phyloP scores from a whole-genome alignment of 352 stramenopile species.

The Elongisporangium undulatum region DNA sequence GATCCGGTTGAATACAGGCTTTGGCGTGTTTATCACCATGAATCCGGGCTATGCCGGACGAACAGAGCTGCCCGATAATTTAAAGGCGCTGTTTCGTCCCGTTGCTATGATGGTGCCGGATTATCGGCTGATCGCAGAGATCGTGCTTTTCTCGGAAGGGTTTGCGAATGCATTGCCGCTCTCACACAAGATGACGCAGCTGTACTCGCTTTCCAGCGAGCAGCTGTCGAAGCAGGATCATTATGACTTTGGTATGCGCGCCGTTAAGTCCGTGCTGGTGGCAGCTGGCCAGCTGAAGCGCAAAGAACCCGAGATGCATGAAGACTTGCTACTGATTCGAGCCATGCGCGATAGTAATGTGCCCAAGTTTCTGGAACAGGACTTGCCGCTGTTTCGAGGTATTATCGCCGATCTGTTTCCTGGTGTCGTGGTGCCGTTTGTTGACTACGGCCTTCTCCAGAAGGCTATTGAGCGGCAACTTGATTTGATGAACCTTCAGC shows the following conservation, averaged over 20 bases:
- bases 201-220: conserved; percentile 92
- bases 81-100: conserved; percentile 93
- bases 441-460: conserved; percentile 92
- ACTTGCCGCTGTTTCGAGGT: conserved; percentile 91
- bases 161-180: conserved; percentile 91
- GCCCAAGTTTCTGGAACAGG: conserved; percentile 94
- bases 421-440: conserved; percentile 90
- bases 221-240: conserved; percentile 94
- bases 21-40: conserved; percentile 96
- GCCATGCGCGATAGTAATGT: conserved; percentile 96
- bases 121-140: conserved; percentile 93
- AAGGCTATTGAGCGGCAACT: conserved; percentile 85
- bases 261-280: conserved; percentile 93
- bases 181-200: conserved; percentile 93
- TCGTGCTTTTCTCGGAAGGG: conserved; percentile 93
- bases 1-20: conserved; percentile 88
- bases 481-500: conserved; percentile 68
- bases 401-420: conserved; percentile 95
- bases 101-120: conserved; percentile 96
- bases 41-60: conserved; percentile 92
- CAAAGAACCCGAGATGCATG: conserved; percentile 92
- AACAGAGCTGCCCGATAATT: conserved; percentile 91
- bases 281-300: conserved; percentile 92
- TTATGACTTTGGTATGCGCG: conserved; percentile 94
- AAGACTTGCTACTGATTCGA: conserved; percentile 94